Conservation (phyloP, 192 early-diverging fungal genomes). For the Umbelopsis sp. region DNA sequence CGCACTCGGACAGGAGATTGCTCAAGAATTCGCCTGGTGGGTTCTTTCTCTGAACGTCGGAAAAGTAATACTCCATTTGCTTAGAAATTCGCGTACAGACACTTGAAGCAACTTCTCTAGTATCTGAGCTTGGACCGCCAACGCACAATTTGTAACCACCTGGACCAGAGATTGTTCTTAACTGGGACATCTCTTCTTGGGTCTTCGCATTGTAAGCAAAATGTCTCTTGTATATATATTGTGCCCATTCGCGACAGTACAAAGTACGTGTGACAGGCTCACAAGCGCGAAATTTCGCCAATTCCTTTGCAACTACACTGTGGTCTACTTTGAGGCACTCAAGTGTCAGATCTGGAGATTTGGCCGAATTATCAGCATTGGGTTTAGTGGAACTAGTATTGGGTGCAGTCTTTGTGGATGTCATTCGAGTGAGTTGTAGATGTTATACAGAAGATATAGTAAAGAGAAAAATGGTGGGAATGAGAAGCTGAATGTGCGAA, state of each 20-base stretch:
- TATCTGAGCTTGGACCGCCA: conserved; percentile 4
- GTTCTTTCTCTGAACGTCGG: neutral
- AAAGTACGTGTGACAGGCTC: conserved; percentile 69
- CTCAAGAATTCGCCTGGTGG: neutral
- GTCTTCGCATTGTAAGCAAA: conserved; percentile 42
- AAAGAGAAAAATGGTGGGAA: neutral
- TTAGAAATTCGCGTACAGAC: conserved; percentile 17
- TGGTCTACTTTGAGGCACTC: conserved; percentile 63
- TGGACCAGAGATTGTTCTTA: conserved; percentile 2
- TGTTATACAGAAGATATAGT: neutral
- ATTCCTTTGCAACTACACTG: conserved; percentile 63
- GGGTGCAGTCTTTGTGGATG: neutral
- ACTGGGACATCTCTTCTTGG: conserved; percentile 31
- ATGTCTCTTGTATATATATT: conserved; percentile 73
- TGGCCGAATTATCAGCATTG: neutral
- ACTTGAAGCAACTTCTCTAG: neutral
- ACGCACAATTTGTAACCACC: conserved; percentile 25
- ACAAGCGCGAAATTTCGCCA: conserved; percentile 70
- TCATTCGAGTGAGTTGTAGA: neutral
- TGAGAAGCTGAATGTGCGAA: neutral
- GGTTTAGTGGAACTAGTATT: neutral
- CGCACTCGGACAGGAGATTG: neutral
- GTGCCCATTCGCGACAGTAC: conserved; percentile 83
- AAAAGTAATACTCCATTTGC: conserved; percentile 22
- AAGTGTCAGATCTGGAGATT: conserved; percentile 1